Evolutionary conservation across 805 yeast species (phyloP).

Genomic region (Candida michaelii): DNA sequence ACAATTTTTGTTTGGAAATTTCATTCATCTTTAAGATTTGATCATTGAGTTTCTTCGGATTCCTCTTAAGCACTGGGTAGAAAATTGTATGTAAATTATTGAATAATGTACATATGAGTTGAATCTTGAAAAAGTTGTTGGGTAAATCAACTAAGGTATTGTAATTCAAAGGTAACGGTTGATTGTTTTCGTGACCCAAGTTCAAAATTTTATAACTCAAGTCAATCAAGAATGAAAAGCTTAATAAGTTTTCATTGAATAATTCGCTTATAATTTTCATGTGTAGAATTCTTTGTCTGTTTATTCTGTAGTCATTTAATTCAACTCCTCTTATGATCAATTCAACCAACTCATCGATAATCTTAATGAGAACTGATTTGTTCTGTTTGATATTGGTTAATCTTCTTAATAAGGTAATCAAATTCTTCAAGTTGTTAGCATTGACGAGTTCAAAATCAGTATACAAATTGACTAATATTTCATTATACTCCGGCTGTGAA

Average conservation of each 20-base stretch:
- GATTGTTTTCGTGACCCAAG: conserved; percentile 62
- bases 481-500: conserved; percentile 37
- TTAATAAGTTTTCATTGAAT: conserved; percentile 47
- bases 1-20: conserved; percentile 14
- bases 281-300: conserved; percentile 62
- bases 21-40: conserved; percentile 3
- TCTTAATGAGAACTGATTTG: conserved; percentile 40
- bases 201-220: conserved; percentile 57
- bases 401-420: conserved; percentile 4
- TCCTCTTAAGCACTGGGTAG: background rate
- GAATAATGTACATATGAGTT: conserved; percentile 38
- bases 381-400: conserved; percentile 28
- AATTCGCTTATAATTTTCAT: conserved; percentile 61
- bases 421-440: conserved; percentile 45
- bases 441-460: conserved; percentile 60
- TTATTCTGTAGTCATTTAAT: conserved; percentile 54
- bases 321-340: conserved; percentile 67
- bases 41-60: conserved; percentile 5
- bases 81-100: conserved; percentile 3
- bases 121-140: conserved; percentile 70
- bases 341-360: conserved; percentile 67
- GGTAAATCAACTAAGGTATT: conserved; percentile 55
- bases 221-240: conserved; percentile 47
- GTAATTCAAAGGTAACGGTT: conserved; percentile 51
- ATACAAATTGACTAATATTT: conserved; percentile 41